Evolutionary conservation across 352 stramenopile genomes (phyloP).

Genomic region (Aphanomyces invadans): DNA sequence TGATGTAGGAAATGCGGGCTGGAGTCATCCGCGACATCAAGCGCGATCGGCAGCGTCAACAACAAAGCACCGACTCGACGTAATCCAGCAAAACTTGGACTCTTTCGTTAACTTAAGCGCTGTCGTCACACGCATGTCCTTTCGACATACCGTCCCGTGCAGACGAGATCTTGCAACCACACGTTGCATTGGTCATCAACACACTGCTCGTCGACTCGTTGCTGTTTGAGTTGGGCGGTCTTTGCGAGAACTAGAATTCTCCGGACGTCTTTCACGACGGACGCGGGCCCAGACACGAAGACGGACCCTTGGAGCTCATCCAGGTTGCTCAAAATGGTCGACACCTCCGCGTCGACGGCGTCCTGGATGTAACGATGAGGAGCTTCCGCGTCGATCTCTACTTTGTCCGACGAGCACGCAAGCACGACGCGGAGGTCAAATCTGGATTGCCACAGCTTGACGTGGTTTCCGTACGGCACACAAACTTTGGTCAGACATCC

Average conservation of each 20-base stretch:
- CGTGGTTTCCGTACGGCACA: conserved; percentile 2
- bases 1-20: conserved; percentile 11
- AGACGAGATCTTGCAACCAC: conserved; percentile 2
- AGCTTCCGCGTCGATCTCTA: not conserved
- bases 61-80: not conserved
- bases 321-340: not conserved
- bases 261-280: conserved; percentile 3
- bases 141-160: conserved; percentile 13
- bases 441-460: not conserved
- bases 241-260: not conserved
- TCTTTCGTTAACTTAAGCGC: not conserved
- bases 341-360: not conserved
- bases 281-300: conserved; percentile 6
- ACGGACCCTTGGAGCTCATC: conserved; percentile 5
- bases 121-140: conserved; percentile 1
- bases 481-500: not conserved
- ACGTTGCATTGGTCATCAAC: not conserved
- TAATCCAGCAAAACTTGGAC: not conserved
- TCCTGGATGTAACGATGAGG: not conserved
- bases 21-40: conserved; percentile 23
- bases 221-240: not conserved
- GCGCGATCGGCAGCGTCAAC: conserved; percentile 16
- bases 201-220: not conserved
- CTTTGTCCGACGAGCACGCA: conserved; percentile 9
- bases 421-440: conserved; percentile 5